Base-by-base conservation (phyloP, 139 green algal genomes). In the Micromonas commoda region DNA sequence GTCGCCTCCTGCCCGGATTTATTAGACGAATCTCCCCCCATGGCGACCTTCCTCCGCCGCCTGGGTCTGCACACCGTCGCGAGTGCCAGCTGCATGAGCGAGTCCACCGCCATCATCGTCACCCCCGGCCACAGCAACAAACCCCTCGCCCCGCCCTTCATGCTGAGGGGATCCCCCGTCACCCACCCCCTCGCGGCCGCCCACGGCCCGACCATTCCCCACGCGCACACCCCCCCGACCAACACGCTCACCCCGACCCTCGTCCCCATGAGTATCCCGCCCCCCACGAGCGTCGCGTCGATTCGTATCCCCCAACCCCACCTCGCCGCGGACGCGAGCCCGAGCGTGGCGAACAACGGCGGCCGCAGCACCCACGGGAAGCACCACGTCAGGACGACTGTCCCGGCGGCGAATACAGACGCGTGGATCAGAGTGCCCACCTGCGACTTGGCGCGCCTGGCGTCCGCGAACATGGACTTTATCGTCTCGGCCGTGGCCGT, bases 101-200 rank as follows among this genome's bases (percentile, higher is more conserved):
- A 63, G n/a, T 57, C 75, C 2, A 73, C 75, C 24, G 31, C 45
- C 33, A 80, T 53, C 4, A 76, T 26, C 2, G 75, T 37, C 1
- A 73, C 60, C 13, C 75, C 75, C 2, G 75, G 75, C 75, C 75
- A 80, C 4, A 80, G 38, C n/a, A 80, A 61, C 52, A 64, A 80
- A 0, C 75, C 75, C 31, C 75, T 35, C 63, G 63, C 75, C 2
- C 75, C 75, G 31, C 32, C 54, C 38, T 65, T 74, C n/a, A 71
- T 64, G 2, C 39, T 31, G 28, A 60, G 23, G 9, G 24, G 26
- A 16, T 71, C 31, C 23, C 60, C 51, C n/a, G 57, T 66, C 26
- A 52, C 32, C 61, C 57, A 71, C n/a, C 75, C 64, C 32, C 28
- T 70, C 19, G 63, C 26, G 9, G 74, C 57, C 34, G 66, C 63